Evolutionary conservation across 2,329 filamentous ascomycete species (phyloP), one percentile per base, ranked within the genome.

Genomic region (Tolypocladium endophyticum): DNA sequence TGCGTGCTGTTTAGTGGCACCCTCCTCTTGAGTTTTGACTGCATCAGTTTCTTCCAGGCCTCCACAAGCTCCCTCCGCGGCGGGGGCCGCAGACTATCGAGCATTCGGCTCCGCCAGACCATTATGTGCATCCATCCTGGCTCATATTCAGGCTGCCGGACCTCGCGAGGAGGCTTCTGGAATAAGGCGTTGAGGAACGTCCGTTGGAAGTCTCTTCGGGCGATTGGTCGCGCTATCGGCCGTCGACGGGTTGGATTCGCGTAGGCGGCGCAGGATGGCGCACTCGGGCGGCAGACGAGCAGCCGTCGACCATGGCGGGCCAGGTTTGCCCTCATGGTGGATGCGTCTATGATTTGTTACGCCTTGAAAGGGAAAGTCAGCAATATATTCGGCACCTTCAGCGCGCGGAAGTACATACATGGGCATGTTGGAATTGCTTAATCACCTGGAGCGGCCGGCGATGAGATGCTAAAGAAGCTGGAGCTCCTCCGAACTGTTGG

Each of bases 121-220:
- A 89, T 81, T 75, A 96, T 83, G 20, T 81, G 82, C 64, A 85
- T 84, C 67, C 92, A 83, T 58, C 91, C 92, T 0, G 84, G 88
- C 67, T 86, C 88, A 61, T 86, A 76, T 66, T 86, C 80, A 57
- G 86, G 78, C 28, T 84, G 78, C 70, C 85, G 87, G 52, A 86
- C 73, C 60, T 81, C 76, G 61, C 83, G 79, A 23, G 84, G 80
- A 4, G 83, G 75, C 66, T 85, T 84, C 63, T 78, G 70, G 65
- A 89, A 82, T 55, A 91, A 75, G 33, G 80, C 80, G 43, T 70
- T 67, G 66, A 92, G 80, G 60, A 92, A 85, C 4, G 81, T 80
- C 56, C 76, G 67, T 39, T 66, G 63, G 30, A 67, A 68, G 18
- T 52, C 60, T 33, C 62, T 59, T 39, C 66, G 64, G 36, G 62